Evolutionary conservation across 257 asterid genomes (phyloP).

Genomic region (Capsicum pubescens): DNA sequence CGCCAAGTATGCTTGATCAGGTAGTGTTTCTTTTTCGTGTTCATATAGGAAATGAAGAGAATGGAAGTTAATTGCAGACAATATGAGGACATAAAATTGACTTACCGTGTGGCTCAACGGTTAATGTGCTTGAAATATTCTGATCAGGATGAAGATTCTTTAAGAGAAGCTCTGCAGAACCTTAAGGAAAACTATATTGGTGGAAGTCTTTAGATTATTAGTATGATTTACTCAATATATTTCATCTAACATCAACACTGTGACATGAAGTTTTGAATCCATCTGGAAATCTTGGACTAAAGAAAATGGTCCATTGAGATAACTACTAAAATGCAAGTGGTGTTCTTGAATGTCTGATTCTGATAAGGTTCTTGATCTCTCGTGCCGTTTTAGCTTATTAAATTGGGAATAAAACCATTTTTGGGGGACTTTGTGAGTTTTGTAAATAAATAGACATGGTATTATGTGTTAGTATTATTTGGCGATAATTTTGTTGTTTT

Average conservation of each 20-base stretch:
- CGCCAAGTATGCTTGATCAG: not conserved
- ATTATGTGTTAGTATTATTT: too few species aligned
- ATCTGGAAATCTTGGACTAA: not conserved
- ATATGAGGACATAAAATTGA: slow-evolving; percentile 64
- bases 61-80: slow-evolving; percentile 55
- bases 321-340: not conserved
- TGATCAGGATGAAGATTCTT: slow-evolving; percentile 78
- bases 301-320: not conserved
- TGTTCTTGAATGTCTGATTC: too few species aligned
- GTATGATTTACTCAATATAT: not conserved
- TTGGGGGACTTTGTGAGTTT: too few species aligned
- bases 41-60: slow-evolving; percentile 69
- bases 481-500: too few species aligned
- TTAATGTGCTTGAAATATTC: slow-evolving; percentile 86
- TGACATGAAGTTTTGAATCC: not conserved
- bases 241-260: not conserved
- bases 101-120: slow-evolving; percentile 74
- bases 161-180: slow-evolving; percentile 71
- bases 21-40: not conserved
- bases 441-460: too few species aligned
- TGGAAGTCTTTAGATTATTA: slow-evolving; percentile 49
- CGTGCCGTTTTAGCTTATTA: too few species aligned
- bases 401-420: too few species aligned
- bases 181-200: slow-evolving; percentile 65
- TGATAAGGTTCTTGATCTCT: too few species aligned